Base-by-base conservation (phyloP, 345 rosid species). In the Litchi chinensis region DNA sequence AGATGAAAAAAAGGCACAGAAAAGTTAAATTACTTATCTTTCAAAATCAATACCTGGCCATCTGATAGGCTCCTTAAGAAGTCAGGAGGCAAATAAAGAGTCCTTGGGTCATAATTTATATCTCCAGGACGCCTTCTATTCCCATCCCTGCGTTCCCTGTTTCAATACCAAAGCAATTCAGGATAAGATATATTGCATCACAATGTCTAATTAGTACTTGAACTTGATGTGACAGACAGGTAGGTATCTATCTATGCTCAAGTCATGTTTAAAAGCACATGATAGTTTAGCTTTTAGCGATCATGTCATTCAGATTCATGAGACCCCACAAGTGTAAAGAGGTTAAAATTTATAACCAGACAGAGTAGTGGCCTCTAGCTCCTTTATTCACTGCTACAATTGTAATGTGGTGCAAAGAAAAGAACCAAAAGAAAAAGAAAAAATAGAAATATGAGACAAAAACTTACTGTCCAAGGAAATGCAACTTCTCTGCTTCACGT, bases 71-170 rank as follows among this genome's bases (percentile, higher is more conserved):
- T 89, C 83, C 88, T 94, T 32, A 93, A 79, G 89, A 96, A 96
- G 83, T 87, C 85, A 76, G 95, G 90, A 68, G 98, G 99, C 83
- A 96, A 81, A 88, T 93, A 94, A 76, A 96, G 89, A 79, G 97
- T 96, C 83, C 85, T 90, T 44, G 94, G 87, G 80, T 96, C 95
- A 87, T 92, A 96, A 83, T 86, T 85, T 68, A 54, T 83, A 86
- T 94, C 97, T 56, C 89, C 92, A 70, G 98, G 97, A 21, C 81
- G 85, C 79, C 93, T 91, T 84, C 85, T 74, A 52, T 85, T 87
- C 43, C 89, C 98, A 87, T 95, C 99, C 79, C 85, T 83, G 32
- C 85, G 90, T 76, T 81, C 88, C 75, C 95, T 92, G 87, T 83
- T 79, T 68, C 81, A 80, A 79, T 57, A 60, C 54, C 75, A 66